Conservation (phyloP, 1,139 yeast species). For the Taphrina flavorubra region DNA sequence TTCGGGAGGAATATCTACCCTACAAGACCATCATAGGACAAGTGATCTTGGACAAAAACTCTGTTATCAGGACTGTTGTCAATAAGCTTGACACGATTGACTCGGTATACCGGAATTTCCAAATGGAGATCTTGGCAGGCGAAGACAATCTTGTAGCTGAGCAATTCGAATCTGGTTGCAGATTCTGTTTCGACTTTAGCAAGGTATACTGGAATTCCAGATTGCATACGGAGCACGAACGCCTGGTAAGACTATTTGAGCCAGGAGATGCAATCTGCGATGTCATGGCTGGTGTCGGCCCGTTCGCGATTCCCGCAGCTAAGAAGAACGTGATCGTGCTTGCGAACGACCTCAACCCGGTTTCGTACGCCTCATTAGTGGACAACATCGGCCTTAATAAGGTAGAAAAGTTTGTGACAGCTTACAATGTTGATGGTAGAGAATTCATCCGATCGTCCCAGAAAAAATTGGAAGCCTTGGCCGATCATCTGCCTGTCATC, state of each 20-base stretch:
- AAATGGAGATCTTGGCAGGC: constrained; percentile 93
- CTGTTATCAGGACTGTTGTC: constrained; percentile 84
- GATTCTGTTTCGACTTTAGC: constrained; percentile 83
- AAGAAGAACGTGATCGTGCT: constrained; percentile 77
- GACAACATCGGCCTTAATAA: constrained; percentile 71
- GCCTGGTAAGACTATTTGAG: constrained; percentile 68
- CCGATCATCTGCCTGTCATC: constrained; percentile 44
- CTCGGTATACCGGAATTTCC: constrained; percentile 86
- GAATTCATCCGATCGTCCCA: constrained; percentile 73
- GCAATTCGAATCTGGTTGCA: constrained; percentile 86
- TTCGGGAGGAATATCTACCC: constrained; percentile 84
- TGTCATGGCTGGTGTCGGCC: constrained; percentile 99
- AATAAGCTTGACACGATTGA: constrained; percentile 88
- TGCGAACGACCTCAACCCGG: constrained; percentile 94
- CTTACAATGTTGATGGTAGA: constrained; percentile 81
- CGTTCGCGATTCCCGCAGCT: constrained; percentile 96
- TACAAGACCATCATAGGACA: constrained; percentile 83
- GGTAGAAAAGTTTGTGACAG: constrained; percentile 58
- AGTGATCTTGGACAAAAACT: constrained; percentile 85
- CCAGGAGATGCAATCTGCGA: constrained; percentile 81
- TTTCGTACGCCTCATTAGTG: constrained; percentile 70
- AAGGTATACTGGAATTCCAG: constrained; percentile 98
- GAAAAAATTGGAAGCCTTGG: constrained; percentile 55
- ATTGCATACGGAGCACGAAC: constrained; percentile 88
- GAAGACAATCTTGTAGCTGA: constrained; percentile 70